Evolutionary conservation across 2,329 filamentous ascomycete genomes (phyloP).

Genomic region (Epicoccum sorghinum): DNA sequence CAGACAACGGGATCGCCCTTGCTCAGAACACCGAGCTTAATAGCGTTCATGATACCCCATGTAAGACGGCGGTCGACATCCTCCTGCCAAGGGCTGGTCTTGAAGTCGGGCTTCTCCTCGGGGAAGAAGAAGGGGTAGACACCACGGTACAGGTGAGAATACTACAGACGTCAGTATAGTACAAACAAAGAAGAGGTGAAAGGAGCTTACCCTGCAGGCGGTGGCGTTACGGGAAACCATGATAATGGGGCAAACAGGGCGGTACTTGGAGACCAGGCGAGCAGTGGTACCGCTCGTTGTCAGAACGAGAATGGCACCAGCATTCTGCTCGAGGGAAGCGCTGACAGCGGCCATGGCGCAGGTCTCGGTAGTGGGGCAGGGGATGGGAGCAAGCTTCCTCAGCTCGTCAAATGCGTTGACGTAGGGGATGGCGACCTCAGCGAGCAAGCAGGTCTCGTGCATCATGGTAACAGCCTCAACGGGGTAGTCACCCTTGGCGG

Average conservation of each 20-base stretch:
- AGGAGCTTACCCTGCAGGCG: conserved; percentile 69
- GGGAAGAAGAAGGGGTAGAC: conserved; percentile 97
- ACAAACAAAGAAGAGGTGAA: not conserved
- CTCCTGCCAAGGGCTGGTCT: conserved; percentile 94
- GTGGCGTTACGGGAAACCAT: conserved; percentile 92
- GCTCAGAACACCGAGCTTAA: conserved; percentile 78
- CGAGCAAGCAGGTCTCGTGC: conserved; percentile 96
- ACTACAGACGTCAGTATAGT: conserved; percentile 53
- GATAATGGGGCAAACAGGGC: conserved; percentile 98
- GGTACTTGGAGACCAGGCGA: conserved; percentile 96
- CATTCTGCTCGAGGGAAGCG: conserved; percentile 93
- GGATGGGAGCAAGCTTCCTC: conserved; percentile 79
- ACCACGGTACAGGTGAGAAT: conserved; percentile 93
- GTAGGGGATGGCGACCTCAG: conserved; percentile 96
- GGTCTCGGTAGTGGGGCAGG: conserved; percentile 87
- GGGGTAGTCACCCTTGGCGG: conserved; percentile 96
- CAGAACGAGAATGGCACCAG: conserved; percentile 92
- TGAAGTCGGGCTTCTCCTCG: conserved; percentile 93
- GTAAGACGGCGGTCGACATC: conserved; percentile 97
- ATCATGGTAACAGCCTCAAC: conserved; percentile 93
- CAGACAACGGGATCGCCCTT: conserved; percentile 78
- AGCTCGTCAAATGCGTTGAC: conserved; percentile 97
- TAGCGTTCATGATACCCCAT: conserved; percentile 90
- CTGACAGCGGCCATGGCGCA: conserved; percentile 97
- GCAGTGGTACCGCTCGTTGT: conserved; percentile 96